Percentiles rank a stretch among this genome's conserved stretches.
phyloP scores from a whole-genome alignment of 2,329 filamentous ascomycete species.

The Karstenula rhodostoma region DNA sequence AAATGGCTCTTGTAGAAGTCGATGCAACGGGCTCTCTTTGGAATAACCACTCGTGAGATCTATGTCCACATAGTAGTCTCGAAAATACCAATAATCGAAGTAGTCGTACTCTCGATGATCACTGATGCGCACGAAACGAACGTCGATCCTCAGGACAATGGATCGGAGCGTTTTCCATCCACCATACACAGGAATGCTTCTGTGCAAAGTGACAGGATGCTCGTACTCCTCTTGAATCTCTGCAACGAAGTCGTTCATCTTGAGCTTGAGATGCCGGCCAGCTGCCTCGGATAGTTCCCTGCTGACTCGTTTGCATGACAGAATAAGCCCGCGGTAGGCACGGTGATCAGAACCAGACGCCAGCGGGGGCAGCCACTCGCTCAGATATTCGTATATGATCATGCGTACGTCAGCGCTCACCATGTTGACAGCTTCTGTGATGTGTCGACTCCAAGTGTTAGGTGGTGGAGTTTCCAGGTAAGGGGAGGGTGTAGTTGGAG shows the following conservation, averaged over 20 bases:
- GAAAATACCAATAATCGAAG: not conserved
- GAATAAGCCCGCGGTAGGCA: not conserved
- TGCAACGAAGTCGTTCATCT: not conserved
- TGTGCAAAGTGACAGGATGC: not conserved
- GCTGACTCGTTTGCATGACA: not conserved
- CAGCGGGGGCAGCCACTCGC: not conserved
- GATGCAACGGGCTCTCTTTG: not conserved
- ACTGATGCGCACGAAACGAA: not conserved
- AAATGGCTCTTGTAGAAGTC: not conserved
- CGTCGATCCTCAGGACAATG: not conserved
- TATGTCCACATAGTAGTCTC: not conserved
- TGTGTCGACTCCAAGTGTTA: not conserved
- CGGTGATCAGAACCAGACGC: not conserved
- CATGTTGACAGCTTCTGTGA: not conserved
- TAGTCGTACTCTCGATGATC: not conserved
- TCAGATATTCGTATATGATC: not conserved
- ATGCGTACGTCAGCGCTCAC: not conserved
- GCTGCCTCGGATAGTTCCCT: not conserved
- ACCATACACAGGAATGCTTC: not conserved
- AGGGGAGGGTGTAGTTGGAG: not conserved
- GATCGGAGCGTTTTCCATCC: not conserved
- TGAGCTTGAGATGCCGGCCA: not conserved
- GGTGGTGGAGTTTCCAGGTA: not conserved
- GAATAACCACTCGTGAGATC: no score
- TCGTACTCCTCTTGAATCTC: not conserved